Base-by-base conservation (phyloP, 768 basidiomycete species). In the Lactarius hatsudake region DNA sequence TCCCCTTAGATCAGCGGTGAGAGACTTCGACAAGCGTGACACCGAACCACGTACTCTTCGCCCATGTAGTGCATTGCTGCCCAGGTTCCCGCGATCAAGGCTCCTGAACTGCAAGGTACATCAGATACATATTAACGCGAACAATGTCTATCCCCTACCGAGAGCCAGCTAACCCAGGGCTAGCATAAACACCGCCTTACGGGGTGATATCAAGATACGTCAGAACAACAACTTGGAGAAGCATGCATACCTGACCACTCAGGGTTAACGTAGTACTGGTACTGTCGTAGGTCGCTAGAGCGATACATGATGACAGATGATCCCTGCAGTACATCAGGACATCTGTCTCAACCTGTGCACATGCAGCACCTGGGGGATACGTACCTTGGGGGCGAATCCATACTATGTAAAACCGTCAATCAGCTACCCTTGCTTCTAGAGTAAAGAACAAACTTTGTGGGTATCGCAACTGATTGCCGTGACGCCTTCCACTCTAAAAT, bases 301-400 rank as follows among this genome's bases (percentile, higher is more conserved):
- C 88, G 86, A 78, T 97, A 98, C 95, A 98, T 97, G 72, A 98
- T 87, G 51, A 97, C 93, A 18, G 95, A 97, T 15, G 91, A 88
- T 61, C 89, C 96, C 91, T 94, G 70, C 5, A 61, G 67, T 17
- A 55, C 13, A 54, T 57, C 38, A 43, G 18, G 68, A 36, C 48
- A 36, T 59, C 43, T 59, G 54, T 6, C 38, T 23, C n/a, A 55
- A 28, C 3, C 28, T 45, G 23, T 28, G 15, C 43, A 32, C 23
- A 20, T n/a, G 18, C 38, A 23, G 17, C 48, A 53, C 45, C 62
- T 59, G 12, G 28, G 28, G 45, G 57, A 18, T 51, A 18, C 55
- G 53, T 45, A 87, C 93, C 83, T 98, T 98, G 17, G 95, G 94
- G 26, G 95, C 88, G 76, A 96, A 97, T 23, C 93, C 95, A 78